Conservation (phyloP, 257 asterid species). For the Fraxinus quadrangulata region DNA sequence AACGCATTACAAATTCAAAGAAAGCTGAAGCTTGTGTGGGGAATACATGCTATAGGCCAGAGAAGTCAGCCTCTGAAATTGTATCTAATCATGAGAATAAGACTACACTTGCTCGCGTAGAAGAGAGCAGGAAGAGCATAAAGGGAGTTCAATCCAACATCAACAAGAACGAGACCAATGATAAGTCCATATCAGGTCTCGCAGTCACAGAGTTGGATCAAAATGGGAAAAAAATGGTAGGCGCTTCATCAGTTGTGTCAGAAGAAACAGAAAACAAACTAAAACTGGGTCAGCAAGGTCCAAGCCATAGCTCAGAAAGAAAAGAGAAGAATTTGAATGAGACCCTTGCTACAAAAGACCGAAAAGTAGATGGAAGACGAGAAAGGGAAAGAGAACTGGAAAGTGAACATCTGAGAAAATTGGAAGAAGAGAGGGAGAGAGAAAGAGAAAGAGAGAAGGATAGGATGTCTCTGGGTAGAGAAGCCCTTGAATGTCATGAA, state of each 20-base stretch:
- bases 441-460: constrained; percentile 97
- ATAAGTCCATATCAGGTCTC: constrained; percentile 34
- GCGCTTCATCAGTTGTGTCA: constrained; percentile 37
- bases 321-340: constrained; percentile 42
- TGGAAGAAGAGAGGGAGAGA: constrained; percentile 88
- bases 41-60: constrained; percentile 20
- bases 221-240: constrained; percentile 47
- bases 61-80: constrained; percentile 31
- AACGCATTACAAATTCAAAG: constrained; percentile 34
- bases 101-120: constrained; percentile 14
- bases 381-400: constrained; percentile 54
- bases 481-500: constrained; percentile 62
- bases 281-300: constrained; percentile 31
- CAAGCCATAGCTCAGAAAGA: constrained; percentile 42
- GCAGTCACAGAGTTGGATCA: constrained; percentile 36
- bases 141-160: constrained; percentile 32
- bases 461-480: constrained; percentile 78
- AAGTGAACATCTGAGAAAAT: constrained; percentile 53
- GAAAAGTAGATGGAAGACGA: constrained; percentile 42
- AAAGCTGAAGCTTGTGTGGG: constrained; percentile 34
- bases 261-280: constrained; percentile 36
- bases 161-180: constrained; percentile 38
- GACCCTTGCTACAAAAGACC: constrained; percentile 37
- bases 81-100: constrained; percentile 33
- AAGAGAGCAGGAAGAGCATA: constrained; percentile 26